Evolutionary conservation across 768 basidiomycete species (phyloP).

Genomic region (Boletellus ananiceps): DNA sequence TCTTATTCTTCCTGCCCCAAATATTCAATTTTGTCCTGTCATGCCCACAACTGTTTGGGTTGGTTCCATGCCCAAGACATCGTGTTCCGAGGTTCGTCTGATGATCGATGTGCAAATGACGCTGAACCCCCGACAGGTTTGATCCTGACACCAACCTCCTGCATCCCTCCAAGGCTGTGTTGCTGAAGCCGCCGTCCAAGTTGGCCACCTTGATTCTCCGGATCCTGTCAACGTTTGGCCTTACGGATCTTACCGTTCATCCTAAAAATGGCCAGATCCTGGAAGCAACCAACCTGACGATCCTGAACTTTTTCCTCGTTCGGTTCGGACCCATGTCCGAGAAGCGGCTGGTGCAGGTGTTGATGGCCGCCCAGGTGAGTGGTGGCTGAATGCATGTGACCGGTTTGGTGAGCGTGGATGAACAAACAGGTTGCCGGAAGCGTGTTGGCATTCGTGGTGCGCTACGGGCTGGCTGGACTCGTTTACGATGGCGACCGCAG

Average conservation of each 20-base stretch:
- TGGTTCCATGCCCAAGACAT: constrained; percentile 93
- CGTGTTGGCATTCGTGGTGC: constrained; percentile 72
- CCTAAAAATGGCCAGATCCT: constrained; percentile 52
- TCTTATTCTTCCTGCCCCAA: constrained; percentile 96
- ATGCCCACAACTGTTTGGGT: constrained; percentile 89
- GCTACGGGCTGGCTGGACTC: constrained; percentile 86
- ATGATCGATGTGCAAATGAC: neutral
- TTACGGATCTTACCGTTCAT: constrained; percentile 61
- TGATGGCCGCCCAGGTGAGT: constrained; percentile 73
- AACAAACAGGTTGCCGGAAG: constrained; percentile 63
- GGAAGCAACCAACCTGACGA: constrained; percentile 84
- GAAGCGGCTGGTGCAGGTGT: constrained; percentile 63
- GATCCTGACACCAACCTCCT: constrained; percentile 72
- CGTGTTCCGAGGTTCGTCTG: constrained; percentile 76
- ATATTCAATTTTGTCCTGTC: constrained; percentile 96
- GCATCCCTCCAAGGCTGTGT: constrained; percentile 65
- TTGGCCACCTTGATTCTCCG: constrained; percentile 53
- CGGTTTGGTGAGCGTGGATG: constrained; percentile 3
- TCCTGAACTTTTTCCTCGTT: constrained; percentile 82
- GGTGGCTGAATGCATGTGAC: neutral
- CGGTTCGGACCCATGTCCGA: constrained; percentile 83
- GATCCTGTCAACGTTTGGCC: constrained; percentile 54
- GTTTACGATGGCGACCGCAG: constrained; percentile 91
- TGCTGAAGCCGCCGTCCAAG: constrained; percentile 53
- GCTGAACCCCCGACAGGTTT: constrained; percentile 45